These are phyloP conservation scores for Suhomyces kilbournensis DNA, from an alignment of 805 yeast genomes.

Conservation along the genomic window DNA sequence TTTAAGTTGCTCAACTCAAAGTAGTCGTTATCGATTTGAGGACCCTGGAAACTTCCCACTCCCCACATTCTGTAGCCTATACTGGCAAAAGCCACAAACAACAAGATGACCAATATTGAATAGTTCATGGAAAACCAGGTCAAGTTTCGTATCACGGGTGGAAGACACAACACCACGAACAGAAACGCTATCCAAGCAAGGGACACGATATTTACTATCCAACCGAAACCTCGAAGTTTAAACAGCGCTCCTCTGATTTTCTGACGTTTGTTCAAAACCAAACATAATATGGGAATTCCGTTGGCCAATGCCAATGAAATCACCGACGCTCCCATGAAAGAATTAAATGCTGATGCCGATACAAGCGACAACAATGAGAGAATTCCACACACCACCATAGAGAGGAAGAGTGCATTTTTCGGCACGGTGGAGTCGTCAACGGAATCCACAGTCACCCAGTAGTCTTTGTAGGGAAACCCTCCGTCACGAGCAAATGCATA, in stretches of 20 bases:
- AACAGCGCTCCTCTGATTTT: slow-evolving; percentile 68
- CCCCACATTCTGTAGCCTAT: slow-evolving; percentile 65
- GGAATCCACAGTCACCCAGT: slow-evolving; percentile 66
- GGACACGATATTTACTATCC: slow-evolving; percentile 57
- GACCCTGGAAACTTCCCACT: slow-evolving; percentile 57
- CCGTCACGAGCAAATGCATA: slow-evolving; percentile 82
- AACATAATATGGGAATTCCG: slow-evolving; percentile 69
- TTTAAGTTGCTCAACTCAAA: slow-evolving; percentile 35
- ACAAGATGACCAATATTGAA: slow-evolving; percentile 60
- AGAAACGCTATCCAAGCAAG: slow-evolving; percentile 60
- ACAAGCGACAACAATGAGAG: slow-evolving; percentile 65
- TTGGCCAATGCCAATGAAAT: slow-evolving; percentile 72
- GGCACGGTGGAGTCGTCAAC: slow-evolving; percentile 60
- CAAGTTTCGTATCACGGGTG: slow-evolving; percentile 52
- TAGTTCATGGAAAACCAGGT: slow-evolving; percentile 51
- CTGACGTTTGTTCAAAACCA: slow-evolving; percentile 54
- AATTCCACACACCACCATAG: slow-evolving; percentile 58
- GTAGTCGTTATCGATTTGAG: slow-evolving; percentile 48
- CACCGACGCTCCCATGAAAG: slow-evolving; percentile 82
- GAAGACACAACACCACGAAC: slow-evolving; percentile 62
- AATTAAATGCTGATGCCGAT: slow-evolving; percentile 74
- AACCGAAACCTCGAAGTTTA: slow-evolving; percentile 61
- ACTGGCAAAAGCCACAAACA: slow-evolving; percentile 46
- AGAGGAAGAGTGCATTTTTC: slow-evolving; percentile 61
- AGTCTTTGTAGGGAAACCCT: slow-evolving; percentile 63